phyloP scores from a whole-genome alignment of 73 alveolate genomes.

The Uronychia setigera region DNA sequence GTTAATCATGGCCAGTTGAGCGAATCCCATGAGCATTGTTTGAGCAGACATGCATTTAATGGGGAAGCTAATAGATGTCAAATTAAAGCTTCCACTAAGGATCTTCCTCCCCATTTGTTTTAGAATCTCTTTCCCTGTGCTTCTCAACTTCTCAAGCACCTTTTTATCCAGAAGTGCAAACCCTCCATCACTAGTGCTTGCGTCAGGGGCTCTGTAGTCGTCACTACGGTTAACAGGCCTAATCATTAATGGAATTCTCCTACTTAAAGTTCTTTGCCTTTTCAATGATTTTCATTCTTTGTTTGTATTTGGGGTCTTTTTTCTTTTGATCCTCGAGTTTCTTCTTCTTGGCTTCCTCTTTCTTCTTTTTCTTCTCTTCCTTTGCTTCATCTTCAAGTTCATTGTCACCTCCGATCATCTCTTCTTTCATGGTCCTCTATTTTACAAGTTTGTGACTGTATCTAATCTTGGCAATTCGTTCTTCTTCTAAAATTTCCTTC shows the following conservation, averaged over 20 bases:
- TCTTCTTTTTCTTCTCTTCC: conserved; percentile 1
- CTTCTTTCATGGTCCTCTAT: neutral
- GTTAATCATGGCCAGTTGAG: conserved; percentile 40
- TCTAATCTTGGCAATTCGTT: neutral
- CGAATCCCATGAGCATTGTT: conserved; percentile 63
- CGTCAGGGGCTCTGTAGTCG: conserved; percentile 69
- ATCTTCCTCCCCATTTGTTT: conserved; percentile 75
- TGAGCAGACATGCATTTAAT: conserved; percentile 79
- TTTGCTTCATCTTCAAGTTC: neutral
- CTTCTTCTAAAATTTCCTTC: neutral
- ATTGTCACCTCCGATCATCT: neutral
- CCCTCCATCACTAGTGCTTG: conserved; percentile 74
- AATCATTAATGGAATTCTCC: neutral
- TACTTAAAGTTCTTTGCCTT: neutral
- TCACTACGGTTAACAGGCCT: conserved; percentile 23
- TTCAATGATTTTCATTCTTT: conserved; percentile 3
- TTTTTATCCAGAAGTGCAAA: conserved; percentile 57
- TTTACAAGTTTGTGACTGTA: neutral
- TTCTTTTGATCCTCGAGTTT: neutral
- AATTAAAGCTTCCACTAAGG: conserved; percentile 76
- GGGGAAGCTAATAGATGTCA: conserved; percentile 79
- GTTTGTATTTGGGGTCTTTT: neutral
- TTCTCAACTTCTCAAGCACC: conserved; percentile 58
- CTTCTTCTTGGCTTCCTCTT: conserved; percentile 7
- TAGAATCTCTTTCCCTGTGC: conserved; percentile 78